A percentile compares a stretch with the other conserved stretches of the same genome.
Conservation (phyloP, 805 yeast species). For the Myxozyma neglecta region DNA sequence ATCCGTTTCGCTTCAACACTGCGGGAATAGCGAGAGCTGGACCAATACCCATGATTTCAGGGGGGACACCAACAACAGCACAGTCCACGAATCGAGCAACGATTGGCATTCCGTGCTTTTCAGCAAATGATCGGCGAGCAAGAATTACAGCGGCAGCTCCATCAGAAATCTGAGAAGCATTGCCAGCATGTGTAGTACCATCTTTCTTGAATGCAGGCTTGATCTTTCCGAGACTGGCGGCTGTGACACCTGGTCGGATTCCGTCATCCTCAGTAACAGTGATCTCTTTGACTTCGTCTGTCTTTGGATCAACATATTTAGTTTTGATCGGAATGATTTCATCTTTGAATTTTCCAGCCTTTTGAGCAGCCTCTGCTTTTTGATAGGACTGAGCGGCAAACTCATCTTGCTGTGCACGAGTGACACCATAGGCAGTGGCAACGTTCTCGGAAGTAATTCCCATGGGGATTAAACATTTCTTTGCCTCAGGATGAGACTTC, state of each 20-base stretch:
- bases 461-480: slow-evolving; percentile 87
- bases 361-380: slow-evolving; percentile 77
- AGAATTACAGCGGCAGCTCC: slow-evolving; percentile 91
- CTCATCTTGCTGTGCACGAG: slow-evolving; percentile 75
- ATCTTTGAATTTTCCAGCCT: slow-evolving; percentile 72
- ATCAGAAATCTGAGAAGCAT: slow-evolving; percentile 92
- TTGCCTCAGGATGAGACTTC: slow-evolving; percentile 40
- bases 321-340: slow-evolving; percentile 83
- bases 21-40: slow-evolving; percentile 95
- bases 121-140: slow-evolving; percentile 83
- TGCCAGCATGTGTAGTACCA: slow-evolving; percentile 93
- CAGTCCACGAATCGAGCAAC: slow-evolving; percentile 79
- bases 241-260: slow-evolving; percentile 82
- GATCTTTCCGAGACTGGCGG: slow-evolving; percentile 68
- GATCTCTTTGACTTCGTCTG: slow-evolving; percentile 56
- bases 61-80: slow-evolving; percentile 88
- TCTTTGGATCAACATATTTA: slow-evolving; percentile 55
- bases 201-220: slow-evolving; percentile 83
- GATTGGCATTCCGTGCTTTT: slow-evolving; percentile 66
- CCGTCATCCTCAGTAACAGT: slow-evolving; percentile 78
- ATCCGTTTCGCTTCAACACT: slow-evolving; percentile 61
- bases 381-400: slow-evolving; percentile 86
- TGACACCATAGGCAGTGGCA: slow-evolving; percentile 61
- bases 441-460: slow-evolving; percentile 94
- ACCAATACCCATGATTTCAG: slow-evolving; percentile 96